phyloP scores from a whole-genome alignment of 1,284 basidiomycete species.

The Naganishia albida region DNA sequence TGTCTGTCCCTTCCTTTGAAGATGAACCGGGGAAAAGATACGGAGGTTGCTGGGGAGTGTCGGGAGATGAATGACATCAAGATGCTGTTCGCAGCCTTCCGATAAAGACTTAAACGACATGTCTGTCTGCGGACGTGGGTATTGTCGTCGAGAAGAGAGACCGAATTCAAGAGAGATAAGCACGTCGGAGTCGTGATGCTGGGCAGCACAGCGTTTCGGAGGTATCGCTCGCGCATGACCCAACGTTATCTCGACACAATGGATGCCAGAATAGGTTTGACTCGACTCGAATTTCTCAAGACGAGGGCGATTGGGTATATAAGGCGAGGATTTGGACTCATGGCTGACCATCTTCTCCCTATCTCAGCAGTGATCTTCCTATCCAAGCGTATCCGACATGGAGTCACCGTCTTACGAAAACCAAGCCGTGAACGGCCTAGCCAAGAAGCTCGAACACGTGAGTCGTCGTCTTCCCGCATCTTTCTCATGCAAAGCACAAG shows the following conservation, averaged over 20 bases:
- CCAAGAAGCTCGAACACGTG: constrained; percentile 28
- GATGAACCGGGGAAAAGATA: not conserved
- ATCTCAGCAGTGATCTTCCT: not conserved
- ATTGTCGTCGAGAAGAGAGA: no score
- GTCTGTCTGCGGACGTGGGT: no score
- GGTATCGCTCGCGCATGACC: constrained; percentile 8
- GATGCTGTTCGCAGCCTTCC: not conserved
- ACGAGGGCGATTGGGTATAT: not conserved
- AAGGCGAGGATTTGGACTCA: not conserved
- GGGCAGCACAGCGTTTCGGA: not conserved
- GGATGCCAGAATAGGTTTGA: constrained; percentile 2
- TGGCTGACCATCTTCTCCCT: not conserved
- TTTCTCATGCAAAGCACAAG: no score
- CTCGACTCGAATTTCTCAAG: no score
- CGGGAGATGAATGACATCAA: not conserved
- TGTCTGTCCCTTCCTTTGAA: not conserved
- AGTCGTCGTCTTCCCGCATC: no score
- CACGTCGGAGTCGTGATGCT: no score
- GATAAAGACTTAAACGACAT: no score
- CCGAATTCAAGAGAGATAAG: no score
- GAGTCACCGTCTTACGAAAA: constrained; percentile 1
- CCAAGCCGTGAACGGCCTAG: constrained; percentile 18
- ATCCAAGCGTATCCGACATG: constrained; percentile 21
- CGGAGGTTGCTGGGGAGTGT: not conserved
- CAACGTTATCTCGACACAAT: constrained; percentile 23